phyloP scores from a whole-genome alignment of 345 rosid genomes.

The Erodium maritimum region DNA sequence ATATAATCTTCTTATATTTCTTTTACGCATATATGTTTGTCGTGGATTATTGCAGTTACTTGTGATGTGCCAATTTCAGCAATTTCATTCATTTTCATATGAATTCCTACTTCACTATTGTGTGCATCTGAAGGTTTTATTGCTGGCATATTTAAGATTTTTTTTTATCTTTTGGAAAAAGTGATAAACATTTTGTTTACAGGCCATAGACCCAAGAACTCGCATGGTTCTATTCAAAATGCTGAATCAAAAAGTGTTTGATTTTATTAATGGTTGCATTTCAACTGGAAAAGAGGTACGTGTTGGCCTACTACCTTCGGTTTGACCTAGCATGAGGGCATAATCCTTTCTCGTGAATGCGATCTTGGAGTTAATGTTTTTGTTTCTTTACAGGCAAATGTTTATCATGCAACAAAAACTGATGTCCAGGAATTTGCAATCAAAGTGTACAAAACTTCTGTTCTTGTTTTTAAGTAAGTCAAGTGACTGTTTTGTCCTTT shows the following conservation, averaged over 20 bases:
- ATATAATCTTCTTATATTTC: too few species aligned
- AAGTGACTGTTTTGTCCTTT: neutral
- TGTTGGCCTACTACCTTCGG: neutral
- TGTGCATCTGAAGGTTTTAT: too few species aligned
- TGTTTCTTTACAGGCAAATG: constrained; percentile 87
- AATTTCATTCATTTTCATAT: too few species aligned
- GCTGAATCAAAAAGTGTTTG: constrained; percentile 71
- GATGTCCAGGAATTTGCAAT: constrained; percentile 81
- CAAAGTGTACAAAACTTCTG: constrained; percentile 88
- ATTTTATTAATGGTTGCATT: constrained; percentile 85
- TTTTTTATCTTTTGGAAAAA: too few species aligned
- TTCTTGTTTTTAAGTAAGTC: constrained; percentile 80
- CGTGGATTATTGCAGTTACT: too few species aligned
- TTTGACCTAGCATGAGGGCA: neutral
- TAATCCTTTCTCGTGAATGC: neutral
- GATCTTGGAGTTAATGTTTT: constrained; percentile 2
- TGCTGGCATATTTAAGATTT: too few species aligned
- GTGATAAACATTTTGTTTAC: constrained; percentile 15
- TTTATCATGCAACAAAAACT: constrained; percentile 83
- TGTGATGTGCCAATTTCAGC: too few species aligned
- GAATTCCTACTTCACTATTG: too few species aligned
- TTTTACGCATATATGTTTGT: too few species aligned
- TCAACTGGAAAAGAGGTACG: constrained; percentile 95
- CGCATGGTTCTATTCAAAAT: constrained; percentile 90
- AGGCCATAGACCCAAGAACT: constrained; percentile 92